Evolutionary conservation across 2,329 filamentous ascomycete species (phyloP), one percentile per base, ranked within the genome.

Genomic region (Pyrenophora teres): DNA sequence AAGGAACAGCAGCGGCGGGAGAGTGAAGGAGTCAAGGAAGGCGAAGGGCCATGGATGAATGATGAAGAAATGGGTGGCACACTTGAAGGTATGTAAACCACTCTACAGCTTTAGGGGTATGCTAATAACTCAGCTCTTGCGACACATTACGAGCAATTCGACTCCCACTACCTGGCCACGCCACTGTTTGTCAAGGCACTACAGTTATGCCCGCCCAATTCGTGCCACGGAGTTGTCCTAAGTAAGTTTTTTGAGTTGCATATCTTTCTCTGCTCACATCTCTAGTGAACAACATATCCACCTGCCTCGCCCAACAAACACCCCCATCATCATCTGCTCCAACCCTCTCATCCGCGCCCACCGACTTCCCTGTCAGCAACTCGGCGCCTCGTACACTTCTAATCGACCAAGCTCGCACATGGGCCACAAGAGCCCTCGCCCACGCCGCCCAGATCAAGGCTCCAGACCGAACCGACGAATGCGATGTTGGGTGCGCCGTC

Each of bases 171-270:
- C 61, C 85, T 97, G 2, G 88, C 92, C 5, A 83, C 92, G 18
- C 92, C 92, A 3, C 80, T 97, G 25, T 96, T 92, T 71, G 84
- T 97, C 64, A 91, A 95, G 67, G 90, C 92, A 5, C 79, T 96
- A 30, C 82, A 86, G 15, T 75, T 94, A 39, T 87, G 84, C 70
- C 81, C 84, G 3, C 75, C 76, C 1, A 79, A 77, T 19, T 82
- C 79, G 25, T 97, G 92, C 70, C 92, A 96, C 70, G 86, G 88
- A 43, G 88, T 90, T 23, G 81, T 92, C 12, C 79, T 97, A 68
- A 95, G 81, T 88, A 80, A 69, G 81, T 80, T 6, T 23, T 56
- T 4, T 16, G 25, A 15, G 27, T 1, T 15, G 15, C 36, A 35
- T 15, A 15, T 16, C 13, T 13, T 13, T 18, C 30, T 9, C 45